Percentiles rank a stretch among this genome's conserved stretches.
These are phyloP conservation scores for Hyaloperonospora arabidopsidis DNA, from an alignment of 352 stramenopile genomes.

Conservation along the genomic window DNA sequence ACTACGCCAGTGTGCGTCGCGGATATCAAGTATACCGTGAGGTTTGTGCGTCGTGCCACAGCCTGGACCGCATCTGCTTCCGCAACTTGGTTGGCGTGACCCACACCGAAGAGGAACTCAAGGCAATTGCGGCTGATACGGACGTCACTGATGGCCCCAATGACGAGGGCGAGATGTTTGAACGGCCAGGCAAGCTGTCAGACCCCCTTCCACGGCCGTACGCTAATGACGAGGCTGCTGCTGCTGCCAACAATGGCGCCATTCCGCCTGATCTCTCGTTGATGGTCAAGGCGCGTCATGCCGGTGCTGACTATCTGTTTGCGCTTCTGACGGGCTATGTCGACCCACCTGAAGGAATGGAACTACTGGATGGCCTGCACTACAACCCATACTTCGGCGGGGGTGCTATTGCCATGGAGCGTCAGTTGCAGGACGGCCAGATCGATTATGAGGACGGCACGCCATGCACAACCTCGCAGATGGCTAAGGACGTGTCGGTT, in stretches of 20 bases:
- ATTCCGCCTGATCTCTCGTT: constrained; percentile 96
- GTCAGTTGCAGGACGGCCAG: constrained; percentile 94
- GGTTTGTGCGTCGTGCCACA: constrained; percentile 97
- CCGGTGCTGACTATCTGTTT: constrained; percentile 96
- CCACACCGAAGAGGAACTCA: constrained; percentile 90
- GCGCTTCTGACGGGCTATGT: constrained; percentile 96
- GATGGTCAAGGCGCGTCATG: constrained; percentile 95
- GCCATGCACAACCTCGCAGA: constrained; percentile 94
- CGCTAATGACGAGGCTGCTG: constrained; percentile 95
- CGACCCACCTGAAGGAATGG: constrained; percentile 88
- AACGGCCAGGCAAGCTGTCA: constrained; percentile 95
- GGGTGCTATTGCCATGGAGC: constrained; percentile 97
- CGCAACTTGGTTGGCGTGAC: constrained; percentile 97
- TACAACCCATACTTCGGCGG: constrained; percentile 99
- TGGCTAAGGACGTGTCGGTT: constrained; percentile 95
- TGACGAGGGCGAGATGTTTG: constrained; percentile 98
- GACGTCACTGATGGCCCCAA: constrained; percentile 96
- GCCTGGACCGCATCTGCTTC: constrained; percentile 94
- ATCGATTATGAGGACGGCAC: constrained; percentile 98
- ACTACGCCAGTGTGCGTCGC: constrained; percentile 91
- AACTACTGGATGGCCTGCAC: constrained; percentile 84
- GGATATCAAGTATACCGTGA: constrained; percentile 99
- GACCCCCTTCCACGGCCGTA: constrained; percentile 95
- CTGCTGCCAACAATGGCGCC: constrained; percentile 95
- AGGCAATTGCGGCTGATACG: constrained; percentile 89